Conservation (phyloP, 2,329 filamentous ascomycete species). For the Sporothrix phasma region DNA sequence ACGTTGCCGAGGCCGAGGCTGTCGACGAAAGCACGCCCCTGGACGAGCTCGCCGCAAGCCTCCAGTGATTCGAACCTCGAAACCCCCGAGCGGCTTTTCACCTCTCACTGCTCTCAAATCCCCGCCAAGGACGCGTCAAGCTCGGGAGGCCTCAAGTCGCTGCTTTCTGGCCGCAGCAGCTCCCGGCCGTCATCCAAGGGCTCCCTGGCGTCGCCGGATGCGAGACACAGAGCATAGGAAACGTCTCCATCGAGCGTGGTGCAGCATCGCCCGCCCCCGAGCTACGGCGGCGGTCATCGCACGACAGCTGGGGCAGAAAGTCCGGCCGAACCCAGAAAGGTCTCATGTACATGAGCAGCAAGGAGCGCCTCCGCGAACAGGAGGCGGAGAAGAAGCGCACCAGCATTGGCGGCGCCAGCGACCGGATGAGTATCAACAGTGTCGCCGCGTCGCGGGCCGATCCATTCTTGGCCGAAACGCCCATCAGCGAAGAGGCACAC, state of each 20-base stretch:
- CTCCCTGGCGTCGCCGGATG: constrained; percentile 44
- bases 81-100: constrained; percentile 68
- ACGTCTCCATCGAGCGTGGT: constrained; percentile 51
- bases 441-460: constrained; percentile 32
- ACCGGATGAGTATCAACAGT: constrained; percentile 25
- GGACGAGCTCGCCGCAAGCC: constrained; percentile 53
- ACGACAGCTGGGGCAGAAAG: constrained; percentile 55
- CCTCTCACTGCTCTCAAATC: constrained; percentile 55
- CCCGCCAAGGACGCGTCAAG: constrained; percentile 32
- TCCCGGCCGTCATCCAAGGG: constrained; percentile 52
- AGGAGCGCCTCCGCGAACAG: constrained; percentile 53
- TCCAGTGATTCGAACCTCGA: constrained; percentile 71
- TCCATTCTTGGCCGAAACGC: constrained; percentile 41
- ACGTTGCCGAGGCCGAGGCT: constrained; percentile 40
- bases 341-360: constrained; percentile 65
- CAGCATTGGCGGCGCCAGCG: constrained; percentile 33
- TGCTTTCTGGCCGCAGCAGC: constrained; percentile 41
- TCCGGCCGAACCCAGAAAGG: constrained; percentile 43
- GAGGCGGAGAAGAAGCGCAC: constrained; percentile 51
- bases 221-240: constrained; percentile 53
- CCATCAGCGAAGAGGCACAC: constrained; percentile 46
- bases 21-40: constrained; percentile 39
- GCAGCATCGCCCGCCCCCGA: constrained; percentile 37
- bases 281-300: constrained; percentile 42
- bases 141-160: constrained; percentile 45